Evolutionary conservation across 495 filamentous ascomycete genomes (phyloP), one percentile per base, ranked within the genome.

Genomic region (Daldinia decipiens): DNA sequence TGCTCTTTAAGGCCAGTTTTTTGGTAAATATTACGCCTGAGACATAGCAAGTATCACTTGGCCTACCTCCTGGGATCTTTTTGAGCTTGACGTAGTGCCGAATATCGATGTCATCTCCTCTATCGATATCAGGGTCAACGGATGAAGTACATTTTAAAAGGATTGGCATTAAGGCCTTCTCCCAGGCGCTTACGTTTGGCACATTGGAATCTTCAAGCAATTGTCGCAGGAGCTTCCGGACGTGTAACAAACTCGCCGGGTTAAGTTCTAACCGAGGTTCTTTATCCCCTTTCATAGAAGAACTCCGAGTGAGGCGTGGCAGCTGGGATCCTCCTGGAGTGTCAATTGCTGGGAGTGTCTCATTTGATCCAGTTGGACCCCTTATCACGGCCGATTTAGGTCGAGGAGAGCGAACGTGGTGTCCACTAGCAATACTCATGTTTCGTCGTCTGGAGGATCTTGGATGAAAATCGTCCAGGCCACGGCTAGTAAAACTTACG

Each of bases 51-150:
- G 95, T 98, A 79, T 99, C 96, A 17, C 91, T 88, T 43, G 95
- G 95, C 57, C 86, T 87, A 29, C 94, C 95, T 19, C 95, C 94
- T 1, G 94, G 91, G 5, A 98, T 94, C 76, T 96, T 96, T 74
- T 99, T 99, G 21, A 99, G 81, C 79, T 99, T 99, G 50, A 99
- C 91, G 74, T 97, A 99, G 74, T 98, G 95, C n/a, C 95, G 88
- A 67, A 99, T 97, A 77, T 99, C 95, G 81, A 98, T 97, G 73
- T 95, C 92, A 74, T 99, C 96, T 2, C 93, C 93, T 52, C 84
- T 85, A 56, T 94, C 89, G 24, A 97, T 90, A 78, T 98, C 89
- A 4, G 96, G 96, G 71, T 97, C 92, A 19, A 99, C 93, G 73
- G 97, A 95, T 71, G 97, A 94, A 0, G 95, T 95, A 65, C 93